Base-by-base conservation (phyloP, 2,329 filamentous ascomycete species). In the Cladosporium sp. region DNA sequence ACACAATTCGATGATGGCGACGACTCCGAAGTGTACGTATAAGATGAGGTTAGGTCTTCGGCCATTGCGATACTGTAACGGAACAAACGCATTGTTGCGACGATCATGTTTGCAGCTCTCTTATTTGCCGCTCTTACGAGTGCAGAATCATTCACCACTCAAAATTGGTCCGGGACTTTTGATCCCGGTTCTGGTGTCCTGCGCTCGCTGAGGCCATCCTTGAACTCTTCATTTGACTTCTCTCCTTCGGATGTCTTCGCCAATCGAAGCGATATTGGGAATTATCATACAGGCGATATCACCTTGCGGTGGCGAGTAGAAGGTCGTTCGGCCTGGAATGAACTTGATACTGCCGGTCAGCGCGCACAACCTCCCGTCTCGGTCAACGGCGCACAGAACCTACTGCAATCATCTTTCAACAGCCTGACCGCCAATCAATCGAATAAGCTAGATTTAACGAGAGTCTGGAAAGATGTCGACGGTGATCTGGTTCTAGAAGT, bases 201-300 rank as follows among this genome's bases (percentile, higher is more conserved):
- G 1, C 81, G 76, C 10, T 86, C 84, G 0, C 71, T 86, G 14
- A 78, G 73, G 11, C 77, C 83, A 5, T 69, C 75, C 0, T 75
- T 74, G 0, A 72, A 74, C 3, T 66, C 58, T 16, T 63, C 74
- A 0, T 87, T 86, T 67, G 83, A 88, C 72, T 88, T 87, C 68
- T 78, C 85, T 2, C 85, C 85, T 0, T 83, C 77, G 8, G 85
- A 86, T 69, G 74, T 81, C 53, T 77, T 87, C 3, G 66, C 78
- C 0, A 74, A 76, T 18, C 79, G 85, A 8, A 80, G 82, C 12
- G 77, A 78, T 14, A 81, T 86, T 66, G 81, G 82, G 3, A 82
- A 86, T 67, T 86, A 88, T 67, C 86, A 88, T 71, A 83, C 83
- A 69, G 86, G 86, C 4, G 86, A 88, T 56, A 76, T 88, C 46